phyloP scores from a whole-genome alignment of 2,329 filamentous ascomycete species.

The Nigrospora oryzae region DNA sequence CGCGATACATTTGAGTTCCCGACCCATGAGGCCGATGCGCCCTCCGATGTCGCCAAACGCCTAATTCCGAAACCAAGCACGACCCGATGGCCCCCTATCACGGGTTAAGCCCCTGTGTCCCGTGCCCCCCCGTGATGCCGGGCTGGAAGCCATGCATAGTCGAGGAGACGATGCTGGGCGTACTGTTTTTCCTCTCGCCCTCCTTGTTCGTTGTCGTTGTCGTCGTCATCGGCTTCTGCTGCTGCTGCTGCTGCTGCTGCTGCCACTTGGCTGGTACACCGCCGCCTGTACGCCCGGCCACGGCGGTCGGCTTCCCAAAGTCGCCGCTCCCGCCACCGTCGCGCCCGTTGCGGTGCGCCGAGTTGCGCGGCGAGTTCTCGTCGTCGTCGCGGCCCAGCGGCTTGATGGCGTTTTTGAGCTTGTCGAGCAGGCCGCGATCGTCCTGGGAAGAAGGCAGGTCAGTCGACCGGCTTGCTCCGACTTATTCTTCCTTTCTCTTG shows the following conservation, averaged over 20 bases:
- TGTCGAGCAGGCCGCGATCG: not conserved
- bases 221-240: not conserved
- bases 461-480: too few species aligned
- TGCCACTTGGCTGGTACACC: not conserved
- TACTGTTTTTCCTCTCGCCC: not conserved
- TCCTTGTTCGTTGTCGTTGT: not conserved
- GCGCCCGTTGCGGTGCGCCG: not conserved
- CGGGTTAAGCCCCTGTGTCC: not conserved
- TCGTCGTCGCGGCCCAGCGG: not conserved
- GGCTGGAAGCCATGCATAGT: not conserved
- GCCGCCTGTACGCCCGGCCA: not conserved
- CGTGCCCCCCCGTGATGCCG: not conserved
- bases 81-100: not conserved
- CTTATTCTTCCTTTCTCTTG: too few species aligned
- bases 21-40: too few species aligned
- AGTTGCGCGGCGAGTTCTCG: not conserved
- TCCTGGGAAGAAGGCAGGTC: not conserved
- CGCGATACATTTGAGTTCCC: too few species aligned
- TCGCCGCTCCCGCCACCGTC: not conserved
- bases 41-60: too few species aligned
- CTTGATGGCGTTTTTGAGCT: not conserved
- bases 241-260: not conserved
- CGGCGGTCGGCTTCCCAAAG: not conserved
- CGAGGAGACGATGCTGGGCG: too few species aligned
- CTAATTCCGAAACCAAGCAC: too few species aligned